Evolutionary conservation across 805 yeast species (phyloP).

Genomic region (Cephaloascus fragrans): DNA sequence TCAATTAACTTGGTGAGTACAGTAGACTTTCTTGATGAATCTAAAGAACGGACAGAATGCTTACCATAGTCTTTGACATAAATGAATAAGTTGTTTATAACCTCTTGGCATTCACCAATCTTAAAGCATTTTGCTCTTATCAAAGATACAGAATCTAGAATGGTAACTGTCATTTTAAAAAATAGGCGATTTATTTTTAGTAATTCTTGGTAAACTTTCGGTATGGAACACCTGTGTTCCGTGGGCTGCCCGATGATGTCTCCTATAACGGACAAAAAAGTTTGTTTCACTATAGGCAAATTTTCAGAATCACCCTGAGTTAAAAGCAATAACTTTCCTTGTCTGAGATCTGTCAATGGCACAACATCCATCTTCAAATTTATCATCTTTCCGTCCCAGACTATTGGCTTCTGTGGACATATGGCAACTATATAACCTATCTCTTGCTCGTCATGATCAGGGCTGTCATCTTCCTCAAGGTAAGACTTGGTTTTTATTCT

Average conservation of each 20-base stretch:
- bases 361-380: slow-evolving; percentile 37
- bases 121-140: slow-evolving; percentile 46
- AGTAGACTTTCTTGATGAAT: slow-evolving; percentile 53
- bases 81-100: slow-evolving; percentile 63
- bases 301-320: slow-evolving; percentile 57
- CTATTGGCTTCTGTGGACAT: slow-evolving; percentile 74
- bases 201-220: slow-evolving; percentile 65
- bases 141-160: slow-evolving; percentile 49
- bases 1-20: slow-evolving; percentile 65
- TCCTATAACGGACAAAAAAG: slow-evolving; percentile 48
- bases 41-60: slow-evolving; percentile 56
- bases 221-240: slow-evolving; percentile 62
- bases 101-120: slow-evolving; percentile 60
- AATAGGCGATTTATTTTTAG: slow-evolving; percentile 55
- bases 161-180: slow-evolving; percentile 55
- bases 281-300: slow-evolving; percentile 44
- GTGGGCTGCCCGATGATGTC: slow-evolving; percentile 42
- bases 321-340: slow-evolving; percentile 59
- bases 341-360: slow-evolving; percentile 47
- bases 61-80: slow-evolving; percentile 78
- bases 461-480: slow-evolving; percentile 10
- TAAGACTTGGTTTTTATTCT: slow-evolving; percentile 1
- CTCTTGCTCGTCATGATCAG: slow-evolving; percentile 21
- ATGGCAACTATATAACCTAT: slow-evolving; percentile 62
- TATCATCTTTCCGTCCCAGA: slow-evolving; percentile 81